A percentile compares a stretch with the other conserved stretches of the same genome.
Conservation (phyloP, 768 basidiomycete genomes). For the Chalciporus piperatus region DNA sequence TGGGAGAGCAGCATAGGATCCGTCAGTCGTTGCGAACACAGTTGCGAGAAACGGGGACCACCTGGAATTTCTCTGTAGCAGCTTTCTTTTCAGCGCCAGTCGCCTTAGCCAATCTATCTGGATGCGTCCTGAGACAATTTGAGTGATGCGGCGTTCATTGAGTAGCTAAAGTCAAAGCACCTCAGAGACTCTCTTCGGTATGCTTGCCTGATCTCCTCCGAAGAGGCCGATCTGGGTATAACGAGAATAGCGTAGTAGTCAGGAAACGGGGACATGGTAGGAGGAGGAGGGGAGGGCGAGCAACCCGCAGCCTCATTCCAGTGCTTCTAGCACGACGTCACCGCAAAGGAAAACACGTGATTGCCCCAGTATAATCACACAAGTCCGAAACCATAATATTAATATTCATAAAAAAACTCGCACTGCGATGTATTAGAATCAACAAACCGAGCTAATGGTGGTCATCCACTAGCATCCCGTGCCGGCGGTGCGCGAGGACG, state of each 20-base stretch:
- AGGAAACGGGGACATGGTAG: conserved; percentile 70
- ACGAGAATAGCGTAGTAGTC: conserved; percentile 73
- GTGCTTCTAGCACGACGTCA: neutral
- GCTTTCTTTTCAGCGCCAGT: conserved; percentile 64
- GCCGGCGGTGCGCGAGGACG: conserved; percentile 2
- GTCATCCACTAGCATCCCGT: conserved; percentile 19
- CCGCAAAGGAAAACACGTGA: conserved; percentile 16
- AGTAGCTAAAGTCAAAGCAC: conserved; percentile 29
- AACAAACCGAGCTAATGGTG: neutral
- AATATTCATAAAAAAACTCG: no score
- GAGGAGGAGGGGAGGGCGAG: conserved; percentile 5
- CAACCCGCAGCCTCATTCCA: neutral
- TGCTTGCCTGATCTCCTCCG: conserved; percentile 71
- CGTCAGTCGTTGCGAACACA: neutral
- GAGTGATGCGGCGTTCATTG: neutral
- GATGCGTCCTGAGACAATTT: conserved; percentile 64
- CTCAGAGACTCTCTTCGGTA: conserved; percentile 80
- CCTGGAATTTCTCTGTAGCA: conserved; percentile 87
- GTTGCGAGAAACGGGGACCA: conserved; percentile 20
- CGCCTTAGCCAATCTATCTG: conserved; percentile 75
- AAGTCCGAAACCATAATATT: no score
- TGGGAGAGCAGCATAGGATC: no score
- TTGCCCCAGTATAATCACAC: conserved; percentile 7
- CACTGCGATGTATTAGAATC: conserved; percentile 1
- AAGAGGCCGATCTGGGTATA: conserved; percentile 53